Percentiles rank a stretch among this genome's conserved stretches.
phyloP scores from a whole-genome alignment of 164 flowering plant genomes.

The Brasenia schreberi region DNA sequence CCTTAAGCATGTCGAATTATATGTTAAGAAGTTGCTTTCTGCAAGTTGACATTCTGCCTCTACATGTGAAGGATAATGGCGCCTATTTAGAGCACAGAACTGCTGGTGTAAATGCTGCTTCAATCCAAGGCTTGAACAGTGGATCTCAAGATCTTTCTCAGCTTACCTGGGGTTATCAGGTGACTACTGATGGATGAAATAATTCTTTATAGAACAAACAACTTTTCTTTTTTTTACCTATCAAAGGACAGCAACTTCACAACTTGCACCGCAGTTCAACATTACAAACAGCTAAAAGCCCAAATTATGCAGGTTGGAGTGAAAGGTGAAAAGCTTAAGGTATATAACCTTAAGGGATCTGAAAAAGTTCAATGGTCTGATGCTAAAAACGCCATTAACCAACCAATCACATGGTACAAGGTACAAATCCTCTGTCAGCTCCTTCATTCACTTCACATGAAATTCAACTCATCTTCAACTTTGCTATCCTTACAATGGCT shows the following conservation, averaged over 20 bases:
- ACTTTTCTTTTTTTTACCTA: background rate
- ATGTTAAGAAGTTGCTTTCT: too few species aligned
- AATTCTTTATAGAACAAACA: background rate
- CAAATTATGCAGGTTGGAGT: constrained; percentile 40
- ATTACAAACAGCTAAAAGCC: background rate
- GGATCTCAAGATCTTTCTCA: constrained; percentile 68
- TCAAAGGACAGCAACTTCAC: background rate
- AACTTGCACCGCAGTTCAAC: background rate
- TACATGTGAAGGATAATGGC: constrained; percentile 62
- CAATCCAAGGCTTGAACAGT: constrained; percentile 58
- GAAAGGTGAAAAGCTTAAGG: constrained; percentile 37
- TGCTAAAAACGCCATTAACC: constrained; percentile 13
- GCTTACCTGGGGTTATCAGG: constrained; percentile 67
- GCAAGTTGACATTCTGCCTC: background rate
- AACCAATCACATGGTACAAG: constrained; percentile 75
- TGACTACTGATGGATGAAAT: constrained; percentile 5
- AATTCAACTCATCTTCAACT: background rate
- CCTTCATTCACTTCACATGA: background rate
- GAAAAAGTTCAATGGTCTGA: constrained; percentile 45
- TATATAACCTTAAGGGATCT: constrained; percentile 45
- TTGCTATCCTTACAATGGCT: background rate
- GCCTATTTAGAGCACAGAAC: constrained; percentile 66
- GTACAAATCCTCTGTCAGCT: constrained; percentile 18
- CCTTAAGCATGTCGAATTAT: background rate
- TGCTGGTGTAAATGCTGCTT: constrained; percentile 46